phyloP scores from a whole-genome alignment of 441 rosid species.

The Populus hybrid region DNA sequence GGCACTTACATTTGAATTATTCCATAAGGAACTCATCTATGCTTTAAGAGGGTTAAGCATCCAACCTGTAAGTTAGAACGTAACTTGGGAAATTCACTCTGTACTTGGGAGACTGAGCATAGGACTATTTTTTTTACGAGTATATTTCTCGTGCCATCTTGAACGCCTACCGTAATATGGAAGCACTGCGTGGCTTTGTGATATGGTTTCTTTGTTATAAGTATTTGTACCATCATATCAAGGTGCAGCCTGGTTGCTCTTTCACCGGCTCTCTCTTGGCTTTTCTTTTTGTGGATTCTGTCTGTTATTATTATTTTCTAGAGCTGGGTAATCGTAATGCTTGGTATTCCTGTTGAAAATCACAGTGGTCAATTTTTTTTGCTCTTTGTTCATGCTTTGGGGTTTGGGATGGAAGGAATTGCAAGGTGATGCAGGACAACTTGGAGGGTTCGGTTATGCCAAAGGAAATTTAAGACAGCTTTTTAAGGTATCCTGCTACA shows the following conservation, averaged over 20 bases:
- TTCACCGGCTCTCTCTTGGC: not conserved
- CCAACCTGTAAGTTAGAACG: too few relatives aligned
- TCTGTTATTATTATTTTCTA: not conserved
- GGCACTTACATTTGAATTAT: not conserved
- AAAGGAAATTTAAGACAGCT: not conserved
- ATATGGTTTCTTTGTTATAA: slow-evolving; percentile 1
- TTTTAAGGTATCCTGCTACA: not conserved
- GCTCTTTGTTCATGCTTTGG: not conserved
- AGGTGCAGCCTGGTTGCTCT: not conserved
- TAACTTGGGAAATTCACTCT: too few relatives aligned
- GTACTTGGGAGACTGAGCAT: not conserved
- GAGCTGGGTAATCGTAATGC: not conserved
- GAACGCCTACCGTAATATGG: not conserved
- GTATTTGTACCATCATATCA: not conserved
- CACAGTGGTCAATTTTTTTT: not conserved
- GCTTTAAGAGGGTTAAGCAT: too few relatives aligned
- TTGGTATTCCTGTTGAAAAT: not conserved
- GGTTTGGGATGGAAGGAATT: not conserved
- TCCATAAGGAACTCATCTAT: too few relatives aligned
- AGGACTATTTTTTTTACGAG: not conserved
- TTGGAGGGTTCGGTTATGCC: not conserved
- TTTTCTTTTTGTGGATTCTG: not conserved
- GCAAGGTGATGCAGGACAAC: not conserved
- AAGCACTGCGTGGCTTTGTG: not conserved
- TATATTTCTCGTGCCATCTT: not conserved